phyloP scores from a whole-genome alignment of 768 basidiomycete genomes.

The Calocybe cyanea region DNA sequence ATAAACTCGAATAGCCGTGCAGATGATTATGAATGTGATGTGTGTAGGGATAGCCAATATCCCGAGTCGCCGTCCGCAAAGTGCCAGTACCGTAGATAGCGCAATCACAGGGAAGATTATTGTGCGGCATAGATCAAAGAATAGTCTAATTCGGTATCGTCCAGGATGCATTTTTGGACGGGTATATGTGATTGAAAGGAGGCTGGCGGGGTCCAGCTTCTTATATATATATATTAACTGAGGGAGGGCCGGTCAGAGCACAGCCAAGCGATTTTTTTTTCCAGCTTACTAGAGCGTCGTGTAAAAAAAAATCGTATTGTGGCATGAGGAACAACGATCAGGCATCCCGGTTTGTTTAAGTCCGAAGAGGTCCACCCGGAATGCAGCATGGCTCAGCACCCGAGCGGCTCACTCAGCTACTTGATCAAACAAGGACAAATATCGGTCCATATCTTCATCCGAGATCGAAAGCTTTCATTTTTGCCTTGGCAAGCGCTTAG shows the following conservation, averaged over 20 bases:
- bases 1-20: conserved; percentile 31
- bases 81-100: conserved; percentile 26
- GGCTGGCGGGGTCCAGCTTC: neutral
- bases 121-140: conserved; percentile 40
- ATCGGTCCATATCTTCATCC: no score
- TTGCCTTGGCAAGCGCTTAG: no score
- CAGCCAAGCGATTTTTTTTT: conserved; percentile 1
- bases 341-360: no score
- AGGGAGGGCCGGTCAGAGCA: no score
- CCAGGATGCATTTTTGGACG: conserved; percentile 34
- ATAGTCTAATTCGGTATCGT: conserved; percentile 47
- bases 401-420: no score
- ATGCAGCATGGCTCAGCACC: no score
- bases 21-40: conserved; percentile 37
- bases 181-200: neutral
- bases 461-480: no score
- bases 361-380: no score
- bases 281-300: no score
- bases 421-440: no score
- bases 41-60: conserved; percentile 33
- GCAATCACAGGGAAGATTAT: conserved; percentile 37
- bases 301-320: no score
- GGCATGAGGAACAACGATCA: no score
- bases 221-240: conserved; percentile 7
- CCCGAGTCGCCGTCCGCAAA: conserved; percentile 29